Evolutionary conservation across 2,329 filamentous ascomycete species (phyloP), one percentile per base, ranked within the genome.

Genomic region (Stagonosporopsis tanaceti): DNA sequence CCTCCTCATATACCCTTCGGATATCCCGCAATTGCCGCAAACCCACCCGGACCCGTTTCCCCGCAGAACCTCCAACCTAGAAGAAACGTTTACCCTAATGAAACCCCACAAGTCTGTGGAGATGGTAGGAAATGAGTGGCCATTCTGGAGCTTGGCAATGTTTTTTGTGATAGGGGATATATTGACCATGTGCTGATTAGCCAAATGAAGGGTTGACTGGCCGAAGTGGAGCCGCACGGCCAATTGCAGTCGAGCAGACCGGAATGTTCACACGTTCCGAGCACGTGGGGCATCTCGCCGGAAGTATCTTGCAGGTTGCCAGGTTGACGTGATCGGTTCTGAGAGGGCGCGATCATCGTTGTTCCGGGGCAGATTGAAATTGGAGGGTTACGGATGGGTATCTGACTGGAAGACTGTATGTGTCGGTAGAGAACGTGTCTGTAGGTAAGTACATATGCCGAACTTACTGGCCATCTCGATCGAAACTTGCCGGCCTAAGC

Each of bases 241-340:
- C 42, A 34, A 45, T 45, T 9, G 9, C 4, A 20, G 28, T 11
- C 7, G n/a, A n/a, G 44, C 44, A 3, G 2, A 8, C 12, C 39
- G 48, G 39, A 52, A 38, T 11, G 24, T 2, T 22, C 3, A 3
- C 2, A 1, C 15, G 20, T 54, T 59, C 50, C 50, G 55, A 14
- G 35, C 55, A 59, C 50, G 50, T 59, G 55, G 50, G 11, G 35
- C 50, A 59, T 39, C 42, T 59, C 50, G 39, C 25, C 45, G 55
- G 50, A 59, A 59, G n/a, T 0, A 24, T 82, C 14, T 34, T 30
- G 15, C 14, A n/a, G 2, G 6, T 4, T 32, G 15, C 32, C 30
- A 12, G 30, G 6, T 14, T 32, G 30, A 12, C 11, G 30, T 11
- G 30, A 32, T 32, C 30, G 12, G 30, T 32, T 32, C 30, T 32